phyloP scores from a whole-genome alignment of 1,139 yeast genomes.

The Debaryomyces udenii region DNA sequence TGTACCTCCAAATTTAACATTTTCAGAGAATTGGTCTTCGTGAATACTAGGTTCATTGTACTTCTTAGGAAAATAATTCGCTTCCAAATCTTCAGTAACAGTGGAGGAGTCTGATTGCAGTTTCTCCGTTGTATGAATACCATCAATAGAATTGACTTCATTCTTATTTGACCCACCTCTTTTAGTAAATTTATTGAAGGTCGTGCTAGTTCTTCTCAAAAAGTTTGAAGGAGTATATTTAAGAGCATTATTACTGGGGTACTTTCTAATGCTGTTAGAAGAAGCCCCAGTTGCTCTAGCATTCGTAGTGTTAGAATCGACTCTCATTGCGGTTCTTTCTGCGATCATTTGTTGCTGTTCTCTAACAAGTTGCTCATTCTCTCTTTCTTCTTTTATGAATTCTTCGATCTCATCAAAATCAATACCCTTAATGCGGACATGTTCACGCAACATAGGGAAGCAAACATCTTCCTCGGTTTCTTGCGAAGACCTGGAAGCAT shows the following conservation, averaged over 20 bases:
- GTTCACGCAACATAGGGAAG: slow-evolving; percentile 86
- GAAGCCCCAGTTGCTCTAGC: slow-evolving; percentile 26
- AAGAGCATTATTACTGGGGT: slow-evolving; percentile 49
- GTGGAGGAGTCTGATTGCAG: slow-evolving; percentile 32
- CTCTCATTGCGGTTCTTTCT: slow-evolving; percentile 33
- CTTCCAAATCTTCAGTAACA: slow-evolving; percentile 23
- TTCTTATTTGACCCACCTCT: slow-evolving; percentile 1
- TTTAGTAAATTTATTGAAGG: slow-evolving; percentile 11
- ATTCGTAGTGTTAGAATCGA: slow-evolving; percentile 19
- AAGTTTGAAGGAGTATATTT: slow-evolving; percentile 60
- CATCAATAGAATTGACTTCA: slow-evolving; percentile 12
- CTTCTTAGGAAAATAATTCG: slow-evolving; percentile 4
- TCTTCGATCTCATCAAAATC: slow-evolving; percentile 82
- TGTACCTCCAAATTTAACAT: slow-evolving; percentile 40
- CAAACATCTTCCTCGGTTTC: slow-evolving; percentile 98
- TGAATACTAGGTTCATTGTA: slow-evolving; percentile 8
- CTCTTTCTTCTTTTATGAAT: slow-evolving; percentile 59
- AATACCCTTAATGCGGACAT: slow-evolving; percentile 68
- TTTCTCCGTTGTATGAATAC: slow-evolving; percentile 16
- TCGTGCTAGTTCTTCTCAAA: slow-evolving; percentile 24
- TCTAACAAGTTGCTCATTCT: slow-evolving; percentile 27
- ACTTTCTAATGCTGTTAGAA: slow-evolving; percentile 16
- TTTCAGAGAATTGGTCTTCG: slow-evolving; percentile 24
- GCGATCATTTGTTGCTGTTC: slow-evolving; percentile 36
- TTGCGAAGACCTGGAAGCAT: slow-evolving; percentile 71